Evolutionary conservation across 306 rosid species (phyloP).

Genomic region (Casuarina equisetifolia): DNA sequence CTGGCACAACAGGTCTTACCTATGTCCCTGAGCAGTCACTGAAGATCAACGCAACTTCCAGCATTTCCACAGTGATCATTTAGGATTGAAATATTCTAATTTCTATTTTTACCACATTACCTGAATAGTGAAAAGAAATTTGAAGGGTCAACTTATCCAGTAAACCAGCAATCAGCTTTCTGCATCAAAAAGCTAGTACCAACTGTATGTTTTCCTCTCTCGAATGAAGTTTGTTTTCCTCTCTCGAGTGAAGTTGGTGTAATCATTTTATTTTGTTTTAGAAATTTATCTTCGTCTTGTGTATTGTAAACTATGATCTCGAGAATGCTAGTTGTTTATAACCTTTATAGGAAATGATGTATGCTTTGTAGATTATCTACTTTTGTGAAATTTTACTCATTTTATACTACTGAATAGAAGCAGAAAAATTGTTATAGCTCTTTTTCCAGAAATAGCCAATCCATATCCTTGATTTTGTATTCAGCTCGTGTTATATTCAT

Average conservation of each 20-base stretch:
- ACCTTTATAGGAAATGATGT: slow-evolving; percentile 37
- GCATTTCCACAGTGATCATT: slow-evolving; percentile 55
- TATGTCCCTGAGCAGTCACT: slow-evolving; percentile 73
- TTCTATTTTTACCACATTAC: slow-evolving; percentile 24
- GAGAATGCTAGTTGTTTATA: slow-evolving; percentile 35
- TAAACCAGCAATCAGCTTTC: slow-evolving; percentile 19
- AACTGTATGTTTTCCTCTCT: slow-evolving; percentile 20
- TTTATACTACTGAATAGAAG: slow-evolving; percentile 23
- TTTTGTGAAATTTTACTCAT: slow-evolving; percentile 44
- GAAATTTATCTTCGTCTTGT: slow-evolving; percentile 26
- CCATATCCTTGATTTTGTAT: background rate
- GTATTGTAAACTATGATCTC: slow-evolving; percentile 34
- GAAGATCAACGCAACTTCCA: slow-evolving; percentile 75
- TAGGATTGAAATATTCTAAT: slow-evolving; percentile 32
- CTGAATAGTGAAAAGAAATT: slow-evolving; percentile 24
- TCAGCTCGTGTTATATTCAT: background rate
- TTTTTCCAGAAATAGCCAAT: background rate
- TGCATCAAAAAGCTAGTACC: slow-evolving; percentile 29
- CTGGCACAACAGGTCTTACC: slow-evolving; percentile 62
- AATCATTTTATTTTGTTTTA: slow-evolving; percentile 34
- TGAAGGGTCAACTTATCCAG: slow-evolving; percentile 10
- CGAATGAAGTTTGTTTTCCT: slow-evolving; percentile 22
- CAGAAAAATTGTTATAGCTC: slow-evolving; percentile 9
- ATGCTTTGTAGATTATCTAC: slow-evolving; percentile 44
- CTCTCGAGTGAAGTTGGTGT: slow-evolving; percentile 27